Percentiles rank a stretch among this genome's conserved stretches.
These are phyloP conservation scores for Fragaria iinumae DNA, from an alignment of 306 rosid genomes.

Conservation along the genomic window DNA sequence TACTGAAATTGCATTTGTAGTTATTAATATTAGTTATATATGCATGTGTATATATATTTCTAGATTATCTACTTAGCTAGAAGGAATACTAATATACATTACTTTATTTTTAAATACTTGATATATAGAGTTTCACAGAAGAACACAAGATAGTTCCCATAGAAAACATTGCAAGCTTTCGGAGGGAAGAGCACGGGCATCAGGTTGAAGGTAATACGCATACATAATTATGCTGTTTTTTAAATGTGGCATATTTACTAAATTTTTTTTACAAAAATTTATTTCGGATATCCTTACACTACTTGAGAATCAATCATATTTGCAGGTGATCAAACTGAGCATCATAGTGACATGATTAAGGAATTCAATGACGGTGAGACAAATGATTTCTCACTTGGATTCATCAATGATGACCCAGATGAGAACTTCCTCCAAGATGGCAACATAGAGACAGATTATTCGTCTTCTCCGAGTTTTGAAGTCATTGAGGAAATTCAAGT, in stretches of 20 bases:
- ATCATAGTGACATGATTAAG: constrained; percentile 29
- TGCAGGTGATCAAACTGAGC: constrained; percentile 33
- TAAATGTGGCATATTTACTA: neutral
- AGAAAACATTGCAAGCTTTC: constrained; percentile 58
- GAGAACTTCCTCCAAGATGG: constrained; percentile 56
- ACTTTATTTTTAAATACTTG: constrained; percentile 10
- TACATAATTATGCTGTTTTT: neutral
- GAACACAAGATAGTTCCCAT: constrained; percentile 68
- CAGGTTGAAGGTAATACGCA: constrained; percentile 46
- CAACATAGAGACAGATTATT: constrained; percentile 43
- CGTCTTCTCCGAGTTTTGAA: constrained; percentile 73
- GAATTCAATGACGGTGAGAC: constrained; percentile 47
- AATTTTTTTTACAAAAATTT: neutral
- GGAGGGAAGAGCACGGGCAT: constrained; percentile 39
- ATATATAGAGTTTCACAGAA: constrained; percentile 57
- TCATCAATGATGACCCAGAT: constrained; percentile 49
- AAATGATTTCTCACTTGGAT: constrained; percentile 58
- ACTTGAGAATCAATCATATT: neutral
- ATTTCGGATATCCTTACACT: neutral
- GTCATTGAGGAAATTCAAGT: constrained; percentile 69
- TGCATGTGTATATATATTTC: neutral
- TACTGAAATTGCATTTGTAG: neutral
- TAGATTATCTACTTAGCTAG: neutral
- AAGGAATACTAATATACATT: neutral
- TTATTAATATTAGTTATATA: too few species aligned